These are phyloP conservation scores for Carex pumila DNA, from an alignment of 176 grass and related monocot genomes.

Conservation along the genomic window DNA sequence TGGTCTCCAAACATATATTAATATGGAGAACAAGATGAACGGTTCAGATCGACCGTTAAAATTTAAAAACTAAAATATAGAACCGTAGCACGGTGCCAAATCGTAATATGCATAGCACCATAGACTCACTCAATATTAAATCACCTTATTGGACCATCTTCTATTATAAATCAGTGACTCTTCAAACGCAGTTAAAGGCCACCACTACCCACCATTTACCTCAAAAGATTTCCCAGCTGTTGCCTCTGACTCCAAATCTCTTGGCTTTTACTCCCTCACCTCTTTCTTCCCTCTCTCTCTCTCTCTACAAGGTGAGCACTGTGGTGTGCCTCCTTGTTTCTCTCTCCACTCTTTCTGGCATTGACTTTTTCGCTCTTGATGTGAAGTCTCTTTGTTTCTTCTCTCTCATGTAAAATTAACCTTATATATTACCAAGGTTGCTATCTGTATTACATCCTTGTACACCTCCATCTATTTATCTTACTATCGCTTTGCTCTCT, in stretches of 20 bases:
- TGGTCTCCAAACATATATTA: no score
- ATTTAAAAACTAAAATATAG: no score
- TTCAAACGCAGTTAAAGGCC: slow-evolving; percentile 24
- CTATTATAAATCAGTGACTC: background rate
- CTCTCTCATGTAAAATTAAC: background rate
- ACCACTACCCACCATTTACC: slow-evolving; percentile 14
- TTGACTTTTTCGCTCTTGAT: slow-evolving; percentile 8
- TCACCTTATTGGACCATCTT: no score
- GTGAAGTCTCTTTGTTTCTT: slow-evolving; percentile 6
- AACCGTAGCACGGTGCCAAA: no score
- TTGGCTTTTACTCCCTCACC: slow-evolving; percentile 23
- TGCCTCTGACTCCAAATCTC: slow-evolving; percentile 46
- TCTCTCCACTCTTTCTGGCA: background rate
- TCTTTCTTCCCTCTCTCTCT: background rate
- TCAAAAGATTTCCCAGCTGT: slow-evolving; percentile 33
- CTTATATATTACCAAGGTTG: background rate
- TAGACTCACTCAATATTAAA: no score
- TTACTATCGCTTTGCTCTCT: background rate
- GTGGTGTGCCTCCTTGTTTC: background rate
- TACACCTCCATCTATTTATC: background rate
- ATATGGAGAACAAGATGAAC: no score
- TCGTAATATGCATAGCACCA: no score
- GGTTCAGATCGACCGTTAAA: no score
- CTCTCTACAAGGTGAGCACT: background rate
- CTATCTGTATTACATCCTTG: background rate